Evolutionary conservation across 257 asterid species (phyloP), one percentile per base, ranked within the genome.

Genomic region (Anisodus acutangulus): DNA sequence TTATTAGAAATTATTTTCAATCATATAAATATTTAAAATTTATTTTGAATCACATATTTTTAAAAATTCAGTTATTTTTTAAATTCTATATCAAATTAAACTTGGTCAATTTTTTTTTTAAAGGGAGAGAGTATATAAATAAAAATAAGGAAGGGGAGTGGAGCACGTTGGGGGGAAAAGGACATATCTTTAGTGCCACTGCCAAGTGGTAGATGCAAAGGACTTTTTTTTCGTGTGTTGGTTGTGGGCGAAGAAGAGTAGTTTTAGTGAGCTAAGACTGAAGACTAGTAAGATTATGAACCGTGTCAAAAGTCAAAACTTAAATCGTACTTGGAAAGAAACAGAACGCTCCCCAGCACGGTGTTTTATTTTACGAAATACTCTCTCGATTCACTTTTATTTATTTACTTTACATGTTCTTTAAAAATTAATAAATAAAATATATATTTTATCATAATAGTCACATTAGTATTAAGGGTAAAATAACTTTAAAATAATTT

Each of bases 251-350:
- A 26, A 76, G 59, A 13, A 49, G 10, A 47, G 22, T 49, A 3
- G 12, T 17, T 16, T 11, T 4, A 88, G 85, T 80, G 85, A 88
- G 62, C 74, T 70, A 74, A 54, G 89, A 84, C 81, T 58, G 84
- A 63, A 62, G 84, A 83, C 84, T 3, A 22, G 70, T 37, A 64
- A 68, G 86, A 53, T 51, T 49, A 49, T 22, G 26, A 66, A 82
- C 84, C 66, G 2, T 39, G 84, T 82, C 84, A 47, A 82, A 78
- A 35, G 53, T 79, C 82, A 79, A 55, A 82, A 11, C 37, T 54
- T 19, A 8, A 49, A 82, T 13, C 15, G 43, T 41, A 63, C 63
- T 26, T 19, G 0, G 0, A 51, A 76, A 51, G 63, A 76, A 51
- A 51, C 22, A 37, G 4, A 68, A 39, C 49, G 41, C 15, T 15